Base-by-base conservation (phyloP, 768 basidiomycete species). In the Multifurca ochricompacta region DNA sequence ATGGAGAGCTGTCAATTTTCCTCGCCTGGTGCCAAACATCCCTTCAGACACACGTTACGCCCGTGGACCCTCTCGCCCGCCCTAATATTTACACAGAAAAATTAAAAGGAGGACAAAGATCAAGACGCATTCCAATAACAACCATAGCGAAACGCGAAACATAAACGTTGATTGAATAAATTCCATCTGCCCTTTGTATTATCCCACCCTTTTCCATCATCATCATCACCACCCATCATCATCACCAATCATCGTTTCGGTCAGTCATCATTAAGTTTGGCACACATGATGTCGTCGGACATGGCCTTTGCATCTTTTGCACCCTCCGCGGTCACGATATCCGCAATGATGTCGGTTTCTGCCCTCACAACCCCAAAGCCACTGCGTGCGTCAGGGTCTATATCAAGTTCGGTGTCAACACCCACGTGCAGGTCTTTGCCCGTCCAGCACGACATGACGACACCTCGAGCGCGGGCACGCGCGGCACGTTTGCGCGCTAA, bases 401-500 rank as follows among this genome's bases (percentile, higher is more conserved):
- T 35, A 2, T 11, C 18, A 21, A 47, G 37, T 8, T 42, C 31
- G 31, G 31, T 27, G 16, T 52, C 55, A 21, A 41, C 39, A 1
- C 39, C 40, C 13, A 46, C 34, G 28, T 42, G 28, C 28, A 27
- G 25, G 32, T 18, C 19, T 0, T 5, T 36, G 7, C 56, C 56
- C 0, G 30, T 57, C 27, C 56, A 40, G 27, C 56, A 57, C 39
- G 51, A 57, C 39, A 4, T 46, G 50, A 52, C 56, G 3, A 57
- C 51, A 3, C 50, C 50, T 7, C 56, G 58, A 13, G 58, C 54
- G 32, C 54, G 31, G 0, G 48, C 54, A 9, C 54, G 58, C 16
- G 43, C 37, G 3, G 54, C 44, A 6, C 54, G 54, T 34, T 34
- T 50, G 30, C 58, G 54, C 23, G 54, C 54, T 1, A 42, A 46